Base-by-base conservation (phyloP, 768 basidiomycete species). In the Myochromella boudieri region DNA sequence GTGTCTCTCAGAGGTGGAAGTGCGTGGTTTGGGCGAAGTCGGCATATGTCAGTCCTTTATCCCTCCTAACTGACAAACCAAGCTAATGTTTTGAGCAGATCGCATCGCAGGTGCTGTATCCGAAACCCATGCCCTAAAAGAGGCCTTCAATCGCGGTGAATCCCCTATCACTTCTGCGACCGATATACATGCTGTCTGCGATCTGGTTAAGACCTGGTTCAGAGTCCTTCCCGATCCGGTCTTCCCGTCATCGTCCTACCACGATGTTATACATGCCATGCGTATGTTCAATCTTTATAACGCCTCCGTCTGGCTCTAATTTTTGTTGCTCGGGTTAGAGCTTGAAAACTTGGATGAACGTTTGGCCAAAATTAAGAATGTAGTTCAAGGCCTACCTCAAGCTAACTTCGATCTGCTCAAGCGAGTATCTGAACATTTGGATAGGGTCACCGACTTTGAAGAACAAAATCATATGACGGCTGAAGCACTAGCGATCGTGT, bases 381-480 rank as follows among this genome's bases (percentile, higher is more conserved):
- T 91, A 42, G 77, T 94, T 12, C 87, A 82, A 46, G 68, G 68
- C 8, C 71, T 94, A 2, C 89, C 91, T 22, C 76, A 76, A 52
- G 72, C 78, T 11, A 84, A 91, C 62, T 90, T 91, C 61, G 82
- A 89, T 56, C 66, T 92, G n/a, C 70, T 94, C 54, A 82, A 78
- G 51, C 81, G 91, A 17, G 78, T 93, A 11, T 72, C 84, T 3
- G 88, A 91, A 55, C 91, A 93, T 64, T 75, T 94, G n/a, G 89
- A 93, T 66, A 88, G 88, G 60, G 87, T 92, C n/a, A 88, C 89
- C 3, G 89, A 92, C 59, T 89, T 77, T 64, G 90, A 93, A 60
- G 90, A 92, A 48, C 77, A 83, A 39, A 94, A 92, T 56, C 91
- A 93, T 49, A 94, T 94, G 91, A 89, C 87, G 1, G 83, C 88